Conservation (phyloP, 2,329 filamentous ascomycete species). For the Byssoonygena ceratinophila region DNA sequence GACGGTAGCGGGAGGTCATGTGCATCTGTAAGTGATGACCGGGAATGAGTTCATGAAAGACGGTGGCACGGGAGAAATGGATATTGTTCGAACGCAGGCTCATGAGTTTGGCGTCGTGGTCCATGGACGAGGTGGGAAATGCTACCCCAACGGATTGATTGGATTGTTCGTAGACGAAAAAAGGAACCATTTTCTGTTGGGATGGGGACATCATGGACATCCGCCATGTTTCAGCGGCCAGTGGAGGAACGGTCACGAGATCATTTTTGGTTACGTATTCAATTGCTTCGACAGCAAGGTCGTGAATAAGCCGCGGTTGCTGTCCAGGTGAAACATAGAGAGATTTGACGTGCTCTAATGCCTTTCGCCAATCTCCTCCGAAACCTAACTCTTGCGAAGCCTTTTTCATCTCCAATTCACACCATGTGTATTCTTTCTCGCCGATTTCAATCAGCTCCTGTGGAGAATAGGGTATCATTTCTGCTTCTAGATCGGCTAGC, state of each 20-base stretch:
- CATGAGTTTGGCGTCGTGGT: conserved; percentile 48
- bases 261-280: conserved; percentile 45
- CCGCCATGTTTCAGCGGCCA: conserved; percentile 46
- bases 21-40: conserved; percentile 48
- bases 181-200: conserved; percentile 47
- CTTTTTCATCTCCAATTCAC: conserved; percentile 45
- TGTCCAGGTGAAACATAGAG: conserved; percentile 45
- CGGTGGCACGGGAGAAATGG: conserved; percentile 48
- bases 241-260: conserved; percentile 45
- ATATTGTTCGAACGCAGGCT: conserved; percentile 50
- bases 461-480: conserved; percentile 50
- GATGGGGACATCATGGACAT: conserved; percentile 49
- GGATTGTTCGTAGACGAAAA: conserved; percentile 47
- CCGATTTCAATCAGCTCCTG: conserved; percentile 47
- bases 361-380: conserved; percentile 41
- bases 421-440: conserved; percentile 46
- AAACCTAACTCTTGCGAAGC: conserved; percentile 43
- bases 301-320: conserved; percentile 44
- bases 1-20: conserved; percentile 38
- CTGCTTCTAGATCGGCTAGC: conserved; percentile 43
- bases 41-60: conserved; percentile 53
- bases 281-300: conserved; percentile 44
- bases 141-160: conserved; percentile 51
- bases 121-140: conserved; percentile 34
- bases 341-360: conserved; percentile 48